Conservation (phyloP, 2,329 filamentous ascomycete genomes). For the Plectosphaerella sp. region DNA sequence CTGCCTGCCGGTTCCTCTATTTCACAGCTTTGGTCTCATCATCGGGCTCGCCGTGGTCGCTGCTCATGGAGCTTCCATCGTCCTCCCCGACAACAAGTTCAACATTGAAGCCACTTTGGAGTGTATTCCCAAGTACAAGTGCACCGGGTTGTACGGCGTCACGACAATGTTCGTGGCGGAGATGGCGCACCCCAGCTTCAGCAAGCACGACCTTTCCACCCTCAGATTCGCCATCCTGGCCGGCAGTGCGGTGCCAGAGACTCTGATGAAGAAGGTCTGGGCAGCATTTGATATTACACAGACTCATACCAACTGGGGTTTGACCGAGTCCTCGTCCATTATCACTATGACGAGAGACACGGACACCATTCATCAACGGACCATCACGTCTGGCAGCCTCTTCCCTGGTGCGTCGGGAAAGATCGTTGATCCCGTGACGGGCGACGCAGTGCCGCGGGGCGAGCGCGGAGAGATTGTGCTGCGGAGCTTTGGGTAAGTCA, state of each 20-base stretch:
- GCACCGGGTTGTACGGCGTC: slow-evolving; percentile 73
- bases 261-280: slow-evolving; percentile 69
- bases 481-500: not conserved
- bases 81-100: slow-evolving; percentile 72
- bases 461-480: slow-evolving; percentile 58
- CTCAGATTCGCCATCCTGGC: slow-evolving; percentile 6
- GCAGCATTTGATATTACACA: slow-evolving; percentile 69
- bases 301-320: slow-evolving; percentile 64
- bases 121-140: slow-evolving; percentile 61
- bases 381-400: slow-evolving; percentile 69
- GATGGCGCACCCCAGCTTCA: slow-evolving; percentile 35
- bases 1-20: slow-evolving; percentile 77
- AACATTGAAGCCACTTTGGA: slow-evolving; percentile 60
- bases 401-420: slow-evolving; percentile 74
- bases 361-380: slow-evolving; percentile 60
- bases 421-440: slow-evolving; percentile 62
- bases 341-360: slow-evolving; percentile 76
- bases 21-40: slow-evolving; percentile 81
- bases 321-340: slow-evolving; percentile 74
- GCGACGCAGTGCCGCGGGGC: slow-evolving; percentile 62
- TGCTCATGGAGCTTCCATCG: slow-evolving; percentile 69
- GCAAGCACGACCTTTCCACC: slow-evolving; percentile 16
- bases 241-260: slow-evolving; percentile 68
- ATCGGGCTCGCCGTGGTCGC: slow-evolving; percentile 67
- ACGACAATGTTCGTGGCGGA: slow-evolving; percentile 67